phyloP scores from a whole-genome alignment of 2,329 filamentous ascomycete genomes.

The Cercospora sp. region DNA sequence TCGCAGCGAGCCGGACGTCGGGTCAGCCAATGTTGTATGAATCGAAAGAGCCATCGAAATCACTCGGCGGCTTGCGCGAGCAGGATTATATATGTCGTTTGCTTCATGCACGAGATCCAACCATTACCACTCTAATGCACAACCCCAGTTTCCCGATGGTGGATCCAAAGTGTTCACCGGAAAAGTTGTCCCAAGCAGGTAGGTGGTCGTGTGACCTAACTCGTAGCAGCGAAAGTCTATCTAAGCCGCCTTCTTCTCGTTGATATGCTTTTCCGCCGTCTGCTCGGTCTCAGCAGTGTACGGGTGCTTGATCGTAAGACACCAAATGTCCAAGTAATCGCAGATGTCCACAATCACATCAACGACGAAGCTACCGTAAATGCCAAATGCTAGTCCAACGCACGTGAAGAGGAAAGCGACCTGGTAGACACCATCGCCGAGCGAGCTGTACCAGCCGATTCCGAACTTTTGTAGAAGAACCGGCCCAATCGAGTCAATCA shows the following conservation, averaged over 20 bases:
- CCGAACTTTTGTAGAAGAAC: slow-evolving; percentile 52
- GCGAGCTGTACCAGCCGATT: slow-evolving; percentile 72
- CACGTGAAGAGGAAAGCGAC: slow-evolving; percentile 88
- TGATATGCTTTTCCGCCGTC: slow-evolving; percentile 25
- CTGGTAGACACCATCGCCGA: slow-evolving; percentile 75
- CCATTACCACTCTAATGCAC: neutral
- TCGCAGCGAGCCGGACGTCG: neutral
- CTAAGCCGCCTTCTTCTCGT: slow-evolving; percentile 26
- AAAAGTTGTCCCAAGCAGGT: slow-evolving; percentile 9
- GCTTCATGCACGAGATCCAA: slow-evolving; percentile 4
- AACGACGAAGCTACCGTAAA: slow-evolving; percentile 97
- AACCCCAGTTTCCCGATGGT: neutral
- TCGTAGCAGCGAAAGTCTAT: neutral
- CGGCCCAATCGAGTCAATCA: slow-evolving; percentile 79
- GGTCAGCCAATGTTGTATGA: neutral
- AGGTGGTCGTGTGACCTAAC: slow-evolving; percentile 16
- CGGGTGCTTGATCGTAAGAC: slow-evolving; percentile 91
- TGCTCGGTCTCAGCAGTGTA: slow-evolving; percentile 38
- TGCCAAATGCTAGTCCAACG: slow-evolving; percentile 77
- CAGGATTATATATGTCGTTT: slow-evolving; percentile 9
- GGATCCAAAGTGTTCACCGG: slow-evolving; percentile 6
- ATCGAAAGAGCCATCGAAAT: neutral
- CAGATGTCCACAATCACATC: slow-evolving; percentile 98
- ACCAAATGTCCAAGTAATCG: slow-evolving; percentile 98
- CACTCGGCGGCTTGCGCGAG: neutral